These are phyloP conservation scores for Fagus sylvatica DNA, from an alignment of 306 rosid species.

Conservation along the genomic window DNA sequence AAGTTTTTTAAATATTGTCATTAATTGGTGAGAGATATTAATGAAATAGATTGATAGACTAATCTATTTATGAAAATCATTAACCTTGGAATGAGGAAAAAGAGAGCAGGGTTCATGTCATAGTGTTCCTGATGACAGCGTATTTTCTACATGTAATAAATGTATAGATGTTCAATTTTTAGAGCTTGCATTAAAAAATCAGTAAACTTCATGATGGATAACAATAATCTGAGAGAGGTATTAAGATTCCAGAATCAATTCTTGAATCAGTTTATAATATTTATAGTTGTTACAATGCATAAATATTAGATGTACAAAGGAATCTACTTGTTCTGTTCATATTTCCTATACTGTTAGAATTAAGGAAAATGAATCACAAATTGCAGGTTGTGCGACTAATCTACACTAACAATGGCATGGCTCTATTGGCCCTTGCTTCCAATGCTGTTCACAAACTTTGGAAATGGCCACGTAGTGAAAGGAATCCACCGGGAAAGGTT, in stretches of 20 bases:
- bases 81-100: background rate
- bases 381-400: slow-evolving; percentile 45
- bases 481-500: slow-evolving; percentile 47
- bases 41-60: background rate
- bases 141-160: background rate
- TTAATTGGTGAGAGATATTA: background rate
- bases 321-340: background rate
- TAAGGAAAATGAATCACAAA: slow-evolving; percentile 7
- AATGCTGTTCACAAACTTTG: slow-evolving; percentile 52
- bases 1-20: background rate
- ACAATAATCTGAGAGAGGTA: background rate
- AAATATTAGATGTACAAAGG: background rate
- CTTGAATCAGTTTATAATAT: background rate
- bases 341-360: background rate
- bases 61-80: background rate
- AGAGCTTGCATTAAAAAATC: background rate
- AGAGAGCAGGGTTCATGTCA: background rate
- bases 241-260: background rate
- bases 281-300: background rate
- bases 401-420: slow-evolving; percentile 44
- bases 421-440: slow-evolving; percentile 39
- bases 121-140: background rate
- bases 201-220: background rate
- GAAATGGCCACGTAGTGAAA: slow-evolving; percentile 50
- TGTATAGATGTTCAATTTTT: background rate